Percentiles rank a stretch among this genome's conserved stretches.
Conservation (phyloP, 2,329 filamentous ascomycete genomes). For the Chaetomiaceae sp. region DNA sequence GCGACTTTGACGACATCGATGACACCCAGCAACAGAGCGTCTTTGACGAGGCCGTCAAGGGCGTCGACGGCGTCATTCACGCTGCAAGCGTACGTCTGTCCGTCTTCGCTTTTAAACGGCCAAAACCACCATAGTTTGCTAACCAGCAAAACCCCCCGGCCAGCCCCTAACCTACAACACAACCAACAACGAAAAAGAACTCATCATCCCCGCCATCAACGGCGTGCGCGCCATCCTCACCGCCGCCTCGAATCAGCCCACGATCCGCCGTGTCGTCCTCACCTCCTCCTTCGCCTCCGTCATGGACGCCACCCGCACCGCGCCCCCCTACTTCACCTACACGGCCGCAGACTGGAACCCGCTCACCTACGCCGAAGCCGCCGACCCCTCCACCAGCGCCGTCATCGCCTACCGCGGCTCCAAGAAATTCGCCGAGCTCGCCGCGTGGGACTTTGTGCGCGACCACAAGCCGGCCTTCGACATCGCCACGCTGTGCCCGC, state of each 20-base stretch:
- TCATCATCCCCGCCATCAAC: conserved; percentile 32
- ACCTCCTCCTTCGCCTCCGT: conserved; percentile 44
- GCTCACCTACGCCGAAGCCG: conserved; percentile 35
- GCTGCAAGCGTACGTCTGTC: conserved; percentile 38
- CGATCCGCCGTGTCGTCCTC: conserved; percentile 37
- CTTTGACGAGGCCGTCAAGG: conserved; percentile 25
- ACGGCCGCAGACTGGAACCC: conserved; percentile 43
- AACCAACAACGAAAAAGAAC: conserved; percentile 31
- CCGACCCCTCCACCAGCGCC: conserved; percentile 8
- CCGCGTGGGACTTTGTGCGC: conserved; percentile 29
- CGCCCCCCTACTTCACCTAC: conserved; percentile 37
- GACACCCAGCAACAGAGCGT: neutral
- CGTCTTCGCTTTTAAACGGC: neutral
- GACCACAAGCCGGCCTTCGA: conserved; percentile 25
- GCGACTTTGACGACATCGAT: neutral
- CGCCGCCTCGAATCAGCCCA: conserved; percentile 27
- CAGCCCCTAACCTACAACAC: conserved; percentile 23
- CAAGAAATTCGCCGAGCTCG: conserved; percentile 31
- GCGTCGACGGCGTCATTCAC: conserved; percentile 42
- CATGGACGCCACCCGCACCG: conserved; percentile 31
- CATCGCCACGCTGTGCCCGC: conserved; percentile 33
- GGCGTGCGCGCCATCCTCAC: conserved; percentile 36
- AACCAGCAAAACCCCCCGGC: no score
- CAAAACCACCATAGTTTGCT: neutral
- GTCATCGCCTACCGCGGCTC: conserved; percentile 29